Base-by-base conservation (phyloP, 495 filamentous ascomycete species). In the Cryomyces minteri region DNA sequence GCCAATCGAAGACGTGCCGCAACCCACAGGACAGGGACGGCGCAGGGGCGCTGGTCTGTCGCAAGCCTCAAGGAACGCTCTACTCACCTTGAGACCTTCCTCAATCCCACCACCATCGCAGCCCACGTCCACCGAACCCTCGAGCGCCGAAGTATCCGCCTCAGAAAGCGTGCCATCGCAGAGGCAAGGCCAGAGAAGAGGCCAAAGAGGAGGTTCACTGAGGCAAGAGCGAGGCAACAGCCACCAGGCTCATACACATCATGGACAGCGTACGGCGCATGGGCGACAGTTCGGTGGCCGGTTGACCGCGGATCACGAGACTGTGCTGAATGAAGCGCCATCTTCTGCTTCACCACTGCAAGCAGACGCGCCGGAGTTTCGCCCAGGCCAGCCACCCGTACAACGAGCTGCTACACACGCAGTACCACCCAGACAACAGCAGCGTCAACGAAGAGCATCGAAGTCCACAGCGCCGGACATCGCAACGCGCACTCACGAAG, bases 401-500 rank as follows among this genome's bases (percentile, higher is more conserved):
- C 34, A 5, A 39, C 39, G 6, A 12, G 6, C 40, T 14, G 9
- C n/a, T 9, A 14, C 43, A n/a, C 33, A 12, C 50, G 11, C 41
- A 41, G 40, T 50, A 38, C 40, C 43, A 37, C 48, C 48, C 40
- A 34, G 48, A 39, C 43, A 45, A 18, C 48, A 48, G 5, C 45
- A 43, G 14, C 42, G 41, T 12, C 52, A 50, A 44, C 58, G 66
- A 41, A 53, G 57, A 43, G 42, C 46, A 14, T 65, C 69, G 5
- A 67, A 77, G 53, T 80, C 77, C 5, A 62, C 62, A 12, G 77
- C 77, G 14, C 61, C 67, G 29, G 88, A 95, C 56, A 79, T 96
- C 41, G 72, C 83, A 34, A 92, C 87, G 1, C 70, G 88, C 30
- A 92, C 82, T n/a, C 90, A 95, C 52, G 85, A 95, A 62, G 90